These are phyloP conservation scores for Proliferodiscus dingleyae DNA, from an alignment of 2,329 filamentous ascomycete species.

Conservation along the genomic window DNA sequence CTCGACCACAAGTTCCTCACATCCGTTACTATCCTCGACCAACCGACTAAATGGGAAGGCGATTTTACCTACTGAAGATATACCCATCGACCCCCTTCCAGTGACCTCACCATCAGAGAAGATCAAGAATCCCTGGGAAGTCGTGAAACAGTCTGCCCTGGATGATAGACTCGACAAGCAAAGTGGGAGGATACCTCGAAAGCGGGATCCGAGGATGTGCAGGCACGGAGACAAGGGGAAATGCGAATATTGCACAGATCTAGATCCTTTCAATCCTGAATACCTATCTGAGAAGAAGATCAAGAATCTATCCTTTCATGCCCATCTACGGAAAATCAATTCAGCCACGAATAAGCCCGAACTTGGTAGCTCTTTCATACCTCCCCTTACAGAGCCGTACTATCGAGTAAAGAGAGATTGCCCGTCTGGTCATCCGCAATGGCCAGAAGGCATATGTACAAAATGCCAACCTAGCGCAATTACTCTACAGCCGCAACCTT, in stretches of 20 bases:
- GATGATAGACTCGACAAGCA: conserved; percentile 83
- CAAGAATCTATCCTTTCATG: conserved; percentile 96
- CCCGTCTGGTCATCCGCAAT: conserved; percentile 85
- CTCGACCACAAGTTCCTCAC: conserved; percentile 22
- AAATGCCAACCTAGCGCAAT: conserved; percentile 98
- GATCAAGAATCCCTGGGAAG: conserved; percentile 90
- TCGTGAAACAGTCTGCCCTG: conserved; percentile 78
- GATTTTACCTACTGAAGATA: conserved; percentile 63
- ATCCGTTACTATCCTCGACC: conserved; percentile 38
- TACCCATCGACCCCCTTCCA: conserved; percentile 56
- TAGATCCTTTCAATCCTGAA: conserved; percentile 86
- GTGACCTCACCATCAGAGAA: conserved; percentile 51
- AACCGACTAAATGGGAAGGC: conserved; percentile 76
- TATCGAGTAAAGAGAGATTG: conserved; percentile 86
- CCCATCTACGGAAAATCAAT: conserved; percentile 91
- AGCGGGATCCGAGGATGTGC: conserved; percentile 79
- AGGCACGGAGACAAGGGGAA: conserved; percentile 94
- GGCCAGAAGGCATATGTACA: conserved; percentile 95
- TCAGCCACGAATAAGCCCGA: conserved; percentile 95
- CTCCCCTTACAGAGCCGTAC: conserved; percentile 86
- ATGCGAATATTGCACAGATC: conserved; percentile 98
- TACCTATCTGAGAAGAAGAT: conserved; percentile 96
- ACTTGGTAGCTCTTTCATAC: conserved; percentile 90
- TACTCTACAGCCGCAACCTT: conserved; percentile 86
- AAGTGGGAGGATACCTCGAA: conserved; percentile 82